Base-by-base conservation (phyloP, 1,284 basidiomycete species). In the Heliocybe sulcata region DNA sequence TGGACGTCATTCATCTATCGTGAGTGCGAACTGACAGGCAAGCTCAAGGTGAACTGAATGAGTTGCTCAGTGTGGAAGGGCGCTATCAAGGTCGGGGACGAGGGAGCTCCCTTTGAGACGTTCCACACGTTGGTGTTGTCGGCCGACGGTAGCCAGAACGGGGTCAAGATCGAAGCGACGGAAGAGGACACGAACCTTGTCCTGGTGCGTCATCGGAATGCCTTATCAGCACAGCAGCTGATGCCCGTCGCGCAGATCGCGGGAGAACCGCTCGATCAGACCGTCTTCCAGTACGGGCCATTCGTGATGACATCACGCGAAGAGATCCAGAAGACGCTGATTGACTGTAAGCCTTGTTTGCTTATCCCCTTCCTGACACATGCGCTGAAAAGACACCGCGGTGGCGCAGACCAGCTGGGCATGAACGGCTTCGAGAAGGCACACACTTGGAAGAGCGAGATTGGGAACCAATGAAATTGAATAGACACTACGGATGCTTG, bases 351-450 rank as follows among this genome's bases (percentile, higher is more conserved):
- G 79, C 68, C 26, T 31, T 25, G 26, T 51, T 48, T 42, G 38
- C 38, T 45, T 35, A 35, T 19, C 42, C n/a, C 9, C 35, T 35
- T 31, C 29, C 29, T 31, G 6, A 31, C 6, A 12, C 29, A 31
- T 31, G 8, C 26, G 11, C 35, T 22, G 35, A 59, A 26, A 59
- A 19, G 23, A 14, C 10, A 48, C 45, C 14, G 12, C 14, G 11
- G 6, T 42, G 38, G 31, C 56, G 27, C 55, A 89, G 87, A 90
- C 67, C 88, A 87, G 72, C 69, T 72, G 47, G 87, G 83, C 19
- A 72, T 65, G 58, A 97, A 98, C 66, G 95, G 95, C 0, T 98
- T 98, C 66, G 95, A 98, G 71, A 86, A 87, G 52, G 93, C 92
- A 0, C 84, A 87, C 55, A 83, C 78, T 3, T 98, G 94, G 95